phyloP scores from a whole-genome alignment of 495 filamentous ascomycete species.

The Parachaetomium inaequale region DNA sequence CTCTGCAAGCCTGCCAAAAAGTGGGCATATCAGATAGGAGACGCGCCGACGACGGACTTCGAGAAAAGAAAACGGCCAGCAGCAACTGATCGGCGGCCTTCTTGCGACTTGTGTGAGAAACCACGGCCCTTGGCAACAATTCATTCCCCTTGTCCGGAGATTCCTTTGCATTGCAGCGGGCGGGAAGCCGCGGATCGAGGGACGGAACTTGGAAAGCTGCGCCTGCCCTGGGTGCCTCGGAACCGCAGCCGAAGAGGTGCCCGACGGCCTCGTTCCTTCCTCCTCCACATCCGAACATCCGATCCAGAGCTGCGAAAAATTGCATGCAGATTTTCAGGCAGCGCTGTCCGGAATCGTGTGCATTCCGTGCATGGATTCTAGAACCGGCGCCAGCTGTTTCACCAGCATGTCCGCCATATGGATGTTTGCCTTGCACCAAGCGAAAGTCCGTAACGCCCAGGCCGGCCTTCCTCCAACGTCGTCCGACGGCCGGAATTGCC shows the following conservation, averaged over 20 bases:
- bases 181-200: too few relatives aligned
- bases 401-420: neutral
- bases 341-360: too few relatives aligned
- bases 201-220: too few relatives aligned
- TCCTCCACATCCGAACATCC: too few relatives aligned
- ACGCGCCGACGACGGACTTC: neutral
- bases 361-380: too few relatives aligned
- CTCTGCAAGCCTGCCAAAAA: too few relatives aligned
- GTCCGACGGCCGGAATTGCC: conserved; percentile 36
- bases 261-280: neutral
- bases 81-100: neutral
- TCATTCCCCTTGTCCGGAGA: neutral
- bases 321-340: neutral
- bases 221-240: too few relatives aligned
- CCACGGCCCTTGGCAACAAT: too few relatives aligned
- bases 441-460: conserved; percentile 32
- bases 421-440: neutral
- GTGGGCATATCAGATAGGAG: neutral
- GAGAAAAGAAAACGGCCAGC: neutral
- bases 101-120: neutral
- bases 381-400: neutral
- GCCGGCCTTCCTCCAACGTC: conserved; percentile 49
- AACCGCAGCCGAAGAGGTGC: neutral
- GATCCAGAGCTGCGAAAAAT: too few relatives aligned
- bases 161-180: neutral